Percentiles rank a stretch among this genome's conserved stretches.
phyloP scores from a whole-genome alignment of 768 basidiomycete genomes.

The Trametes cingulata region DNA sequence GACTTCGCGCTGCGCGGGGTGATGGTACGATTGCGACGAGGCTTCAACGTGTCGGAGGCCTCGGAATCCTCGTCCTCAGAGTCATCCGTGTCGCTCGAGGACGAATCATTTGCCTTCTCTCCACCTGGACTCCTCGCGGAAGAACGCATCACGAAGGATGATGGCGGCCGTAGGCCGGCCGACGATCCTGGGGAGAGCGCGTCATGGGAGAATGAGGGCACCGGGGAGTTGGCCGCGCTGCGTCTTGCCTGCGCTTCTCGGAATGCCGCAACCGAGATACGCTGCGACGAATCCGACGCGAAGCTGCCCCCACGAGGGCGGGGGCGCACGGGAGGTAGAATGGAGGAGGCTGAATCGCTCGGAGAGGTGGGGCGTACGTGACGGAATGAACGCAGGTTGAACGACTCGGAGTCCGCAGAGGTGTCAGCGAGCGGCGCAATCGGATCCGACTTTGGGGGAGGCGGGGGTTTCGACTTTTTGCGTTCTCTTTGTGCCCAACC shows the following conservation, averaged over 20 bases:
- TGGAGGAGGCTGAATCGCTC: slow-evolving; percentile 32
- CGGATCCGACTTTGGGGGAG: slow-evolving; percentile 25
- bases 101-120: slow-evolving; percentile 1
- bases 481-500: slow-evolving; percentile 47
- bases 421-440: slow-evolving; percentile 25
- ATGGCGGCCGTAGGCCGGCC: slow-evolving; percentile 25
- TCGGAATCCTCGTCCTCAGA: slow-evolving; percentile 34
- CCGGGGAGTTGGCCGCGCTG: slow-evolving; percentile 61
- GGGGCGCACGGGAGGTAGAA: slow-evolving; percentile 26
- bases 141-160: slow-evolving; percentile 20
- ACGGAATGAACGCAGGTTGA: slow-evolving; percentile 75
- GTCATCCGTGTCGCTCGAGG: slow-evolving; percentile 33
- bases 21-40: slow-evolving; percentile 36
- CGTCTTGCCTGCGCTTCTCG: slow-evolving; percentile 74
- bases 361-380: slow-evolving; percentile 57
- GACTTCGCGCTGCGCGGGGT: slow-evolving; percentile 25
- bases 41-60: slow-evolving; percentile 35
- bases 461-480: slow-evolving; percentile 40
- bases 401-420: slow-evolving; percentile 41
- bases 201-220: slow-evolving; percentile 41
- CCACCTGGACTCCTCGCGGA: slow-evolving; percentile 13
- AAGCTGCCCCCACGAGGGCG: slow-evolving; percentile 60
- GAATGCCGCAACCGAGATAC: slow-evolving; percentile 81
- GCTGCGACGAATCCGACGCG: slow-evolving; percentile 66
- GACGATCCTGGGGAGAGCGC: slow-evolving; percentile 14